These are phyloP conservation scores for Albatrellus sp. DNA, from an alignment of 1,284 basidiomycete species.

Conservation along the genomic window DNA sequence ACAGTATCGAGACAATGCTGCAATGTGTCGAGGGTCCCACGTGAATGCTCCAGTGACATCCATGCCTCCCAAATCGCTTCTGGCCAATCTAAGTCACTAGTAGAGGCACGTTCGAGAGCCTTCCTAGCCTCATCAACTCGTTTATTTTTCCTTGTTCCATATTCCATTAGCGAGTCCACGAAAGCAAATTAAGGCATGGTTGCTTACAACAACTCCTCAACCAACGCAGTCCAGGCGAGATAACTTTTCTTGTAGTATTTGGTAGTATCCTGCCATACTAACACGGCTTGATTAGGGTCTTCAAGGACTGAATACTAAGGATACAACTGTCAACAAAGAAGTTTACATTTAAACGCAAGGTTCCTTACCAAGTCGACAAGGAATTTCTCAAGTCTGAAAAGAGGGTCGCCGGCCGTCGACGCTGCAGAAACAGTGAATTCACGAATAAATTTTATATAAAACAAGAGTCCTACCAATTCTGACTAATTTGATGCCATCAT, in stretches of 20 bases:
- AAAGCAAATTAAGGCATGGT: too few species aligned
- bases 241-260: slow-evolving; percentile 62
- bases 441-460: neutral
- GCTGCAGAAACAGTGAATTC: slow-evolving; percentile 14
- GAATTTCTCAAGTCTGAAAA: slow-evolving; percentile 73
- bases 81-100: slow-evolving; percentile 80
- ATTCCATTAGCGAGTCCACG: too few species aligned
- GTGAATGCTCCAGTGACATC: slow-evolving; percentile 73
- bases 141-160: too few species aligned
- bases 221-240: slow-evolving; percentile 37
- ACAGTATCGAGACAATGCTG: slow-evolving; percentile 59
- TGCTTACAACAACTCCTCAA: too few species aligned
- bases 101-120: slow-evolving; percentile 39
- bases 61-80: slow-evolving; percentile 87
- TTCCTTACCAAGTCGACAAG: slow-evolving; percentile 50
- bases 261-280: slow-evolving; percentile 50
- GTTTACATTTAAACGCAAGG: neutral
- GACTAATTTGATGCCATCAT: neutral
- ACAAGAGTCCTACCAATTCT: neutral
- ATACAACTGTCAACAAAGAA: slow-evolving; percentile 5
- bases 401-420: slow-evolving; percentile 34
- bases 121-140: too few species aligned
- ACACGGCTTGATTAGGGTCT: slow-evolving; percentile 37
- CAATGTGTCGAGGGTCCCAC: slow-evolving; percentile 64
- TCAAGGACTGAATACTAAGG: slow-evolving; percentile 33